Evolutionary conservation across 805 yeast species (phyloP).

Genomic region (Candida patagonica): DNA sequence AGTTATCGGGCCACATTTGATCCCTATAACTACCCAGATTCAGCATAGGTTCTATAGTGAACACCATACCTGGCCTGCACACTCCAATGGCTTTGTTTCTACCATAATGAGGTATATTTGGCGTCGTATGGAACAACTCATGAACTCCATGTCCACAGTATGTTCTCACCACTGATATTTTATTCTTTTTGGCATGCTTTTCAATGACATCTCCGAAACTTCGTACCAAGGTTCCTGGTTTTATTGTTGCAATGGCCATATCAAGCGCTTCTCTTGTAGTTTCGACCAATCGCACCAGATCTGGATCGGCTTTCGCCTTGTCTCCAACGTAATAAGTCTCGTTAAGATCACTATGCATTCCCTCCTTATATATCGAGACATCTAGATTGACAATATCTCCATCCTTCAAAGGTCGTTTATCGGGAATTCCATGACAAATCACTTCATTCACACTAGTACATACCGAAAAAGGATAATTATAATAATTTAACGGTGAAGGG

Average conservation of each 20-base stretch:
- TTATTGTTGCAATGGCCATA: constrained; percentile 71
- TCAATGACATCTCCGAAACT: constrained; percentile 83
- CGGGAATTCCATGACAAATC: constrained; percentile 97
- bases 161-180: constrained; percentile 79
- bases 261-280: constrained; percentile 83
- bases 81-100: constrained; percentile 88
- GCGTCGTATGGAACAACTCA: constrained; percentile 79
- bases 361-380: constrained; percentile 74
- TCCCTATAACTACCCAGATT: constrained; percentile 77
- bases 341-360: constrained; percentile 89
- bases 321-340: constrained; percentile 96
- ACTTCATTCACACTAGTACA: constrained; percentile 94
- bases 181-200: constrained; percentile 67
- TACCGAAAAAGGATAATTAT: constrained; percentile 82
- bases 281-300: constrained; percentile 82
- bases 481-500: constrained; percentile 93
- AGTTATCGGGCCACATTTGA: constrained; percentile 90
- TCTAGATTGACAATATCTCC: constrained; percentile 94
- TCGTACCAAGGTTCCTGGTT: constrained; percentile 87
- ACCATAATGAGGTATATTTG: constrained; percentile 90
- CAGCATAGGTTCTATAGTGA: constrained; percentile 97
- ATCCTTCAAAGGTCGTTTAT: constrained; percentile 72
- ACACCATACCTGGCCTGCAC: constrained; percentile 91
- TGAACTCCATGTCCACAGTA: constrained; percentile 95
- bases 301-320: constrained; percentile 69